Conservation (phyloP, 169 alveolate genomes). For the Eimeria maxima region DNA sequence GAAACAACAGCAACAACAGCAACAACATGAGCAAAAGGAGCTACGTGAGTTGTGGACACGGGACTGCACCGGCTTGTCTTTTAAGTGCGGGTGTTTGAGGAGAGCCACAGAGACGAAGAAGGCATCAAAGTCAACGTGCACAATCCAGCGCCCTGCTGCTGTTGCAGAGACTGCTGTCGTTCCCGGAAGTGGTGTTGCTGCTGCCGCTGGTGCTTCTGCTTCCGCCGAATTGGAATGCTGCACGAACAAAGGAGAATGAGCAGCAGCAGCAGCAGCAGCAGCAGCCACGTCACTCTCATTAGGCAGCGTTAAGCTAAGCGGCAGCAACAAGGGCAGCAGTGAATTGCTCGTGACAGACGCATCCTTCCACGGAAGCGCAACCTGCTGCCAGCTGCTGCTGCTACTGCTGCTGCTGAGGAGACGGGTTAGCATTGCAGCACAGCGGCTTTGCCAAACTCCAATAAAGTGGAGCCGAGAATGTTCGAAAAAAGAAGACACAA, state of each 20-base stretch:
- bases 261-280: conserved; percentile 59
- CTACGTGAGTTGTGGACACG: background rate
- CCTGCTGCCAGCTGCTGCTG: conserved; percentile 64
- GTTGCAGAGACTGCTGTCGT: conserved; percentile 28
- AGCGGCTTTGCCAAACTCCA: conserved; percentile 74
- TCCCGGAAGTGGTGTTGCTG: conserved; percentile 15
- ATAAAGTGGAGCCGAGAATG: conserved; percentile 77
- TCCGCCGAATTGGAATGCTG: background rate
- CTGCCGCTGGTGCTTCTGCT: background rate
- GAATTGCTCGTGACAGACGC: conserved; percentile 12
- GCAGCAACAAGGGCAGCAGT: conserved; percentile 61
- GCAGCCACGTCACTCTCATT: conserved; percentile 8
- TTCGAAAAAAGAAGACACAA: conserved; percentile 71
- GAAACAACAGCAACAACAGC: conserved; percentile 11
- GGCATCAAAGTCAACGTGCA: conserved; percentile 83
- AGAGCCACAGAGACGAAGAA: conserved; percentile 83
- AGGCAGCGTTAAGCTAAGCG: conserved; percentile 36
- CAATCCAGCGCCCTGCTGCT: conserved; percentile 45
- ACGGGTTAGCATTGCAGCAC: conserved; percentile 45
- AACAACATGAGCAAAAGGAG: conserved; percentile 4
- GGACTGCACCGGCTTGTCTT: conserved; percentile 65
- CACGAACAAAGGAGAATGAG: conserved; percentile 33
- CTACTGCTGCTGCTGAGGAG: conserved; percentile 52
- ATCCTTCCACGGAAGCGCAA: conserved; percentile 10
- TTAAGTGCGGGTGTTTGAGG: conserved; percentile 58